phyloP scores from a whole-genome alignment of 2,329 filamentous ascomycete genomes.

The Aspergillus cejpii region DNA sequence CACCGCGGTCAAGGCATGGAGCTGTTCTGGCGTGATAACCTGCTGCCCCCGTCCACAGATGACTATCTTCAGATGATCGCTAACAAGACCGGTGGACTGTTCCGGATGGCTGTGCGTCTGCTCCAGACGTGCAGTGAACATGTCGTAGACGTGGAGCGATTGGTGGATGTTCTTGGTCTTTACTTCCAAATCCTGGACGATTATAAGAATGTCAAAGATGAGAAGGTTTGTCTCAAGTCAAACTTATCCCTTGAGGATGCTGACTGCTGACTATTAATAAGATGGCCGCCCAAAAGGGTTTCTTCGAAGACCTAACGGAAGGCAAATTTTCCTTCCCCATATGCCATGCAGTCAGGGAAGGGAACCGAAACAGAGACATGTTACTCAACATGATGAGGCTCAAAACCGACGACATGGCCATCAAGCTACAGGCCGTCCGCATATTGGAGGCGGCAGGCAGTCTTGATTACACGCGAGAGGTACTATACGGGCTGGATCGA shows the following conservation, averaged over 20 bases:
- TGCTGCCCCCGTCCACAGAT: conserved; percentile 40
- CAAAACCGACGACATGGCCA: too few species aligned
- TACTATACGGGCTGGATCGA: too few species aligned
- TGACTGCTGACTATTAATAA: background rate
- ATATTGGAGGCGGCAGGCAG: too few species aligned
- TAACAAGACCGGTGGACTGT: conserved; percentile 84
- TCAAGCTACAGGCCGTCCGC: too few species aligned
- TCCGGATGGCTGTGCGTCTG: conserved; percentile 74
- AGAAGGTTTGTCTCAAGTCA: background rate
- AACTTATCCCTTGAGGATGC: background rate
- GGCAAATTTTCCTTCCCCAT: background rate
- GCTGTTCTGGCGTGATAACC: conserved; percentile 57
- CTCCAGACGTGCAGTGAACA: conserved; percentile 67
- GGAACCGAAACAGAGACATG: too few species aligned
- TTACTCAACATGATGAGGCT: too few species aligned
- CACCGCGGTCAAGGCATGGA: conserved; percentile 88
- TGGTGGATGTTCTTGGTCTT: conserved; percentile 61
- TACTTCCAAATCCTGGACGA: conserved; percentile 67
- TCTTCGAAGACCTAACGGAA: background rate
- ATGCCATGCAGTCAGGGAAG: too few species aligned
- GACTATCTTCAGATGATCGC: conserved; percentile 93
- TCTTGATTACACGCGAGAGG: too few species aligned
- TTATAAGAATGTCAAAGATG: conserved; percentile 10
- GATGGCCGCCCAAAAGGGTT: background rate
- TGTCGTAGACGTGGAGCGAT: conserved; percentile 36